These are phyloP conservation scores for Coniochaeta prunicola DNA, from an alignment of 2,329 filamentous ascomycete species.

Conservation along the genomic window DNA sequence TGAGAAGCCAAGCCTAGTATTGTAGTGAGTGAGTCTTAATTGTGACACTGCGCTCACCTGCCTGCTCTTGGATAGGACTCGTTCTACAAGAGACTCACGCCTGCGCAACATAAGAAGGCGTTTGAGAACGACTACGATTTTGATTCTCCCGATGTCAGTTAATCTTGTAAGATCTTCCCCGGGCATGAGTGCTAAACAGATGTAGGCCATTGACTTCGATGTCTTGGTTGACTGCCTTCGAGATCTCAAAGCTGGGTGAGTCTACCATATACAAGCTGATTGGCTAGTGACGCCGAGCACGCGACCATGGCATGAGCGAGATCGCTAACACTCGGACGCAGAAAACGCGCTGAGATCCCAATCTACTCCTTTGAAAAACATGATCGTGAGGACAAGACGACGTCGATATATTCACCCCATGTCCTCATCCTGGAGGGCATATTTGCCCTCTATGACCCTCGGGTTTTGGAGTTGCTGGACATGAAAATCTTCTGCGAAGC, in stretches of 20 bases:
- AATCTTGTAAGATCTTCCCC: neutral
- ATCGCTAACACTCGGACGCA: constrained; percentile 23
- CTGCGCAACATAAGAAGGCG: constrained; percentile 71
- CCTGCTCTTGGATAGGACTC: constrained; percentile 59
- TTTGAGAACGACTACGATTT: constrained; percentile 94
- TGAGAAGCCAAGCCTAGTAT: constrained; percentile 31
- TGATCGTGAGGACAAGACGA: constrained; percentile 69
- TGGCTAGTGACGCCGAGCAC: constrained; percentile 8
- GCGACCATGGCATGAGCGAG: neutral
- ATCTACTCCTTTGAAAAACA: constrained; percentile 95
- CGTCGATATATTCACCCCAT: constrained; percentile 90
- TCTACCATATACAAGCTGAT: constrained; percentile 4
- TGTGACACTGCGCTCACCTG: neutral
- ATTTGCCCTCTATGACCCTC: constrained; percentile 82
- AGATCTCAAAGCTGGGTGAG: constrained; percentile 87
- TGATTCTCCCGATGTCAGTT: constrained; percentile 68
- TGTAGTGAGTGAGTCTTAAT: neutral
- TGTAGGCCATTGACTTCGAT: constrained; percentile 84
- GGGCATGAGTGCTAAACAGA: neutral
- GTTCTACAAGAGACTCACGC: constrained; percentile 85
- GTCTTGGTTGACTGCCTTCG: constrained; percentile 68
- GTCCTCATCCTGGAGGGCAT: constrained; percentile 95
- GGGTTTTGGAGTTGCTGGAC: constrained; percentile 80
- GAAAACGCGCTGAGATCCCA: constrained; percentile 83
- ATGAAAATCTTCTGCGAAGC: constrained; percentile 98